Base-by-base conservation (phyloP, 2,329 filamentous ascomycete genomes). In the Trichoderma semiorbis region DNA sequence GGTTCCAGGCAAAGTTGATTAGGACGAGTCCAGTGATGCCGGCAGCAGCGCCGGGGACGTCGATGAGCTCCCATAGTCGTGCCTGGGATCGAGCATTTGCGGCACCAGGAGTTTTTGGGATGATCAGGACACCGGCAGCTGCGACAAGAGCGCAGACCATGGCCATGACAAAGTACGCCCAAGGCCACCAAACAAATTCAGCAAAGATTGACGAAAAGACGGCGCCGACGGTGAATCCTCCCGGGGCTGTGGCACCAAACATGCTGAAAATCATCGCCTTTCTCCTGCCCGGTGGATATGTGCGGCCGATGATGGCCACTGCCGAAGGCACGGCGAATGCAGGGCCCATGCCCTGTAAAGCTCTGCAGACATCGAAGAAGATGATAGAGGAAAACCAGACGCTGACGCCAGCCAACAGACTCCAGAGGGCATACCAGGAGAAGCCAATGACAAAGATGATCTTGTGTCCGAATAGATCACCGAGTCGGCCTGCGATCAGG, bases 1-100 rank as follows among this genome's bases (percentile, higher is more conserved):
- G 88, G 74, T 90, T 91, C 87, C 87, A 90, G 1, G 88, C 86
- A 74, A 91, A 87, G 75, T 90, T 90, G 78, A 91, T 83, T 11
- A 91, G 79, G 0, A 89, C 82, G 26, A 91, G 80, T 0, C 83
- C 85, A 0, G 81, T 80, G 26, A 90, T 82, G 1, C 88, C 88
- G 1, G 78, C 73, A 21, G 78, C 50, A 16, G 79, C 78, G 5
- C 81, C 81, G 3, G 77, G 76, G 16, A 81, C 69, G 69, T 84
- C 83, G 12, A 83, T 72, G 11, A 76, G 75, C 21, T 72, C 60
- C 64, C 78, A 69, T 1, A 74, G 50, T 39, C 73, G 43, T 18
- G 62, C 67, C 53, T 62, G 69, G 24, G 26, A 12, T 55, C 24
- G 28, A 53, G 61, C 50, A 18, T 16, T 63, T 18, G 58, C 43